Evolutionary conservation across 805 yeast genomes (phyloP), one percentile per base, ranked within the genome.

Genomic region (Saturnispora galanensis): DNA sequence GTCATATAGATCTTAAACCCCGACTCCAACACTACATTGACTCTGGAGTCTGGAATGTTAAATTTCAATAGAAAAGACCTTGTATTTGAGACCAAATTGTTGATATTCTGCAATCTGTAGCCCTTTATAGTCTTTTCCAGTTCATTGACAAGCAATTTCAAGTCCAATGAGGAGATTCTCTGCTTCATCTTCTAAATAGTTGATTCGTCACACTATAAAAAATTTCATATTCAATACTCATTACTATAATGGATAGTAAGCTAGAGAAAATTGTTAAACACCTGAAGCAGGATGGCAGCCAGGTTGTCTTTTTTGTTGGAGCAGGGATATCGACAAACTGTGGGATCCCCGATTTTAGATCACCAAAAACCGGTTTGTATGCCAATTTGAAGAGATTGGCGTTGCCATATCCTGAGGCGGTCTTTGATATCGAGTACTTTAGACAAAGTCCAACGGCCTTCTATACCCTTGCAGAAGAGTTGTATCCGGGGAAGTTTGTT

Each of bases 261-360:
- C 31, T 61, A 0, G 51, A 54, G 16, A 47, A 45, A 5, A 49
- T 62, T 3, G 59, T 55, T 1, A 47, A 55, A 3, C 9, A 52
- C 13, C 42, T 62, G 42, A 47, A 50, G 26, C 54, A 52, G 31
- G 56, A 59, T 9, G 49, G 48, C 7, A 34, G 56, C 4, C 73
- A 74, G 50, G 73, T 81, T 5, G 74, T 80, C 0, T 79, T 84
- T 55, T 74, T 83, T 65, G 81, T 80, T 8, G 98, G 98, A 1
- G 98, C 98, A 0, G 98, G 98, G 1, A 79, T 88, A 34, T 86
- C 96, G 2, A 90, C 97, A 0, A 70, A 84, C 3, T 88, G 95
- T 39, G 98, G 97, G 0, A 90, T 89, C 38, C 98, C 97, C 0
- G 98, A 90, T 60, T 90, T 90, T 60, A 70, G 97, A 52, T 79